Conservation (phyloP, 106 monocot species). For the Acorus calamus region DNA sequence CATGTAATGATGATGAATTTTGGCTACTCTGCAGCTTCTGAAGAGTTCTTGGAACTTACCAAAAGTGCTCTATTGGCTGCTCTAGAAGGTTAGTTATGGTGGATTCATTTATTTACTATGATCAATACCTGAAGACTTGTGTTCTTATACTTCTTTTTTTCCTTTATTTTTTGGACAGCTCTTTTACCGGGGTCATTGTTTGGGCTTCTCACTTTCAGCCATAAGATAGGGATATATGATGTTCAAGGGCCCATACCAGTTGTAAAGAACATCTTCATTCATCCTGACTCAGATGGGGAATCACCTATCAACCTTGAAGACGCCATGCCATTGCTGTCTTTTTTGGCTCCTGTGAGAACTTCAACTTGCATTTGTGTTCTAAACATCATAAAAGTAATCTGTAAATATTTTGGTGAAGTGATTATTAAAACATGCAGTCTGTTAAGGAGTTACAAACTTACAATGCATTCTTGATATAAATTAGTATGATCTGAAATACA, state of each 20-base stretch:
- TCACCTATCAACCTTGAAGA: constrained; percentile 83
- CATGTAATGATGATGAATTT: constrained; percentile 1
- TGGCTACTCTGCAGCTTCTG: constrained; percentile 60
- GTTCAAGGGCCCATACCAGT: constrained; percentile 93
- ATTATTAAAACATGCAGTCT: too few species aligned
- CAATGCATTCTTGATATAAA: too few species aligned
- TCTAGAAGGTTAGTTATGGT: constrained; percentile 60
- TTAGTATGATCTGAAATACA: too few species aligned
- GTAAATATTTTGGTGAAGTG: too few species aligned
- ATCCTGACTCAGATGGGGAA: constrained; percentile 55
- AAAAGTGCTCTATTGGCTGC: constrained; percentile 96
- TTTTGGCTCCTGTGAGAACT: constrained; percentile 87
- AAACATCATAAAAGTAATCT: too few species aligned
- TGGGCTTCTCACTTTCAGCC: constrained; percentile 90
- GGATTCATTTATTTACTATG: neutral
- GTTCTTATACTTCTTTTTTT: constrained; percentile 2
- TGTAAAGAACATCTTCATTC: constrained; percentile 89
- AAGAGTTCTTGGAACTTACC: constrained; percentile 90
- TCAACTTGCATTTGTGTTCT: neutral
- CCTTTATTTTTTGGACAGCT: constrained; percentile 39
- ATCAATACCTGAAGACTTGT: neutral
- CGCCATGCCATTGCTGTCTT: constrained; percentile 91
- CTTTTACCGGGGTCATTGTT: constrained; percentile 89
- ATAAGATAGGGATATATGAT: constrained; percentile 96
- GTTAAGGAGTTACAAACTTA: too few species aligned